Evolutionary conservation across 1,284 basidiomycete species (phyloP), one percentile per base, ranked within the genome.

Genomic region (Cutaneotrichosporon sp.): DNA sequence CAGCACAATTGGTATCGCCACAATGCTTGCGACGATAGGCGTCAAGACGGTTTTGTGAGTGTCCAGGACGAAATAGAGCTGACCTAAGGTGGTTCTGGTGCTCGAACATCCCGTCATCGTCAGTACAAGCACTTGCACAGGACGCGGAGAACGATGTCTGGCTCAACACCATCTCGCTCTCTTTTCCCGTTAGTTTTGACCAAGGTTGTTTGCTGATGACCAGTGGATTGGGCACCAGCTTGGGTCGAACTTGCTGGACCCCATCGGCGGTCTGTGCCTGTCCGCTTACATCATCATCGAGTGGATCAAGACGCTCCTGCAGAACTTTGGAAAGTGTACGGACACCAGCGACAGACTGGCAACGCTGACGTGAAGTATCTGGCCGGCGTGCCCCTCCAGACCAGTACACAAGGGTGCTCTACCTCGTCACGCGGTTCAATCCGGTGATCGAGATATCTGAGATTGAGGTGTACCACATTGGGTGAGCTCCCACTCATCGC

Each of bases 101-200:
- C 49, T 65, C 72, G 20, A 55, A 61, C 5, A 74, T 74, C 27
- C 71, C 71, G 3, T 72, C 71, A 0, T 73, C 72, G 1, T 69
- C 70, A 5, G 68, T 73, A 3, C 71, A 71, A 63, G 72, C 76
- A 27, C 64, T 76, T 3, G 75, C 75, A 2, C 76, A 77, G 53
- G 79, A 80, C 57, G 79, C 79, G 8, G 76, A 79, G 62, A 80
- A 80, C 61, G 79, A 80, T 54, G 74, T 76, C 11, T 77, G 78
- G 37, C 78, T 81, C 67, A 81, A 81, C 66, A 65, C 77, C 24
- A 77, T 80, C 61, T 81, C 80, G 7, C 71, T 82, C 16, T 65
- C 78, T 22, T 81, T 81, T 60, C 80, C 80, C 2, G 75, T 77
- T 47, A 37, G 77, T 29, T 64, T 60, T n/a, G 53, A 59, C 31